phyloP scores from a whole-genome alignment of 305 asterid species.

The Fraxinus sp. region DNA sequence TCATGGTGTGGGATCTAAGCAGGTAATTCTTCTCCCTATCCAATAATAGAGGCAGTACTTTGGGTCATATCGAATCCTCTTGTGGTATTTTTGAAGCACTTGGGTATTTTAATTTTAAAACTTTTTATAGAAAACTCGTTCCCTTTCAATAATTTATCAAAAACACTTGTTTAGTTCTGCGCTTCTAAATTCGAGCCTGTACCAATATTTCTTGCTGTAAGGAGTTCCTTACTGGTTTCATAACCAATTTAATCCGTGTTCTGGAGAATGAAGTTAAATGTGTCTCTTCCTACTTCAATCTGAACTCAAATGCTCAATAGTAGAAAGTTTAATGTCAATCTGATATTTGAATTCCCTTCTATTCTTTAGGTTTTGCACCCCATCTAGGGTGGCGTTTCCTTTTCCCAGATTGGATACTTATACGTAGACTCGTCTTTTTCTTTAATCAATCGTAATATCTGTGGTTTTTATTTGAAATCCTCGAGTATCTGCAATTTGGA shows the following conservation, averaged over 20 bases:
- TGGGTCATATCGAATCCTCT: not conserved
- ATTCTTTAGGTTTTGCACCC: not conserved
- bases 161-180: not conserved
- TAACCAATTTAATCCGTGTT: not conserved
- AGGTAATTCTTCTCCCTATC: conserved; percentile 45
- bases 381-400: not conserved
- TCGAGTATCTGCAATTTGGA: not conserved
- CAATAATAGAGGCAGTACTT: not conserved
- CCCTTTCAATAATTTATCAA: not conserved
- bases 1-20: conserved; percentile 95
- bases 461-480: not conserved
- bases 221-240: not conserved
- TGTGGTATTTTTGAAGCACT: not conserved
- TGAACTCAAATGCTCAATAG: not conserved
- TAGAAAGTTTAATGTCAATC: not conserved
- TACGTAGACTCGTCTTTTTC: not conserved
- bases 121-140: not conserved
- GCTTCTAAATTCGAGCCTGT: not conserved
- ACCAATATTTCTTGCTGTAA: not conserved
- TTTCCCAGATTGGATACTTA: not conserved
- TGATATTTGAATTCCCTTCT: not conserved
- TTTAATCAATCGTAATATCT: not conserved
- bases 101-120: not conserved
- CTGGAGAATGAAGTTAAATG: not conserved
- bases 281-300: not conserved